Evolutionary conservation across 192 early-diverging fungal species (phyloP).

Genomic region (Ambispora gerdemannii): DNA sequence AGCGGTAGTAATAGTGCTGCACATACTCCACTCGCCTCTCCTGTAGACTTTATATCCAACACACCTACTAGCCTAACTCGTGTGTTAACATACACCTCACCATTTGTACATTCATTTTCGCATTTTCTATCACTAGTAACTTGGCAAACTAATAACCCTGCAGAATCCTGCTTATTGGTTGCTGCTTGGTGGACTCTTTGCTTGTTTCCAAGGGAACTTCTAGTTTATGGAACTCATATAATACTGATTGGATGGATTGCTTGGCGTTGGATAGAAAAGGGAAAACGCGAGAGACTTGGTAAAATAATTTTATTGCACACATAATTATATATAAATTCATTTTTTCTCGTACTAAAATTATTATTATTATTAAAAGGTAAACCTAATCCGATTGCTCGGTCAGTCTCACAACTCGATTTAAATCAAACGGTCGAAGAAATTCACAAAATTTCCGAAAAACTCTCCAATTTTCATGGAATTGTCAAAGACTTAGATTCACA

Average conservation of each 20-base stretch:
- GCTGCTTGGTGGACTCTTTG: slow-evolving; percentile 48
- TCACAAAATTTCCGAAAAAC: slow-evolving; percentile 42
- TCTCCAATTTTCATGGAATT: slow-evolving; percentile 35
- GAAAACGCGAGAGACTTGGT: slow-evolving; percentile 32
- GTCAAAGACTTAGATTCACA: slow-evolving; percentile 32
- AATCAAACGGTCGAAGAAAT: slow-evolving; percentile 41
- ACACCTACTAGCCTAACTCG: slow-evolving; percentile 45
- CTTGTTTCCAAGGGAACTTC: slow-evolving; percentile 37
- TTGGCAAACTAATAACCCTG: slow-evolving; percentile 41
- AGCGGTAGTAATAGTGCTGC: too few relatives aligned
- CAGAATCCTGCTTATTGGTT: slow-evolving; percentile 43
- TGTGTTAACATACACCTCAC: slow-evolving; percentile 40
- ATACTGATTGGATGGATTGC: slow-evolving; percentile 34
- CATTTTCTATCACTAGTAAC: slow-evolving; percentile 41
- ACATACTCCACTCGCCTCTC: not conserved
- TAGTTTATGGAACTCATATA: slow-evolving; percentile 38
- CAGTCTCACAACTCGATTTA: slow-evolving; percentile 37
- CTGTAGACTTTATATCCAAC: slow-evolving; percentile 40
- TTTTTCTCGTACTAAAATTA: too few relatives aligned
- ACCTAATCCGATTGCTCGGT: not conserved
- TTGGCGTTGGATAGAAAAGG: slow-evolving; percentile 39
- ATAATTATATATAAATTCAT: too few relatives aligned
- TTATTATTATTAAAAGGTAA: too few relatives aligned
- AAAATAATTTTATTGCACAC: slow-evolving; percentile 32
- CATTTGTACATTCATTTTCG: slow-evolving; percentile 38